Conservation (phyloP, 371 early-diverging fungal genomes). For the Syncephalastrum monosporum region DNA sequence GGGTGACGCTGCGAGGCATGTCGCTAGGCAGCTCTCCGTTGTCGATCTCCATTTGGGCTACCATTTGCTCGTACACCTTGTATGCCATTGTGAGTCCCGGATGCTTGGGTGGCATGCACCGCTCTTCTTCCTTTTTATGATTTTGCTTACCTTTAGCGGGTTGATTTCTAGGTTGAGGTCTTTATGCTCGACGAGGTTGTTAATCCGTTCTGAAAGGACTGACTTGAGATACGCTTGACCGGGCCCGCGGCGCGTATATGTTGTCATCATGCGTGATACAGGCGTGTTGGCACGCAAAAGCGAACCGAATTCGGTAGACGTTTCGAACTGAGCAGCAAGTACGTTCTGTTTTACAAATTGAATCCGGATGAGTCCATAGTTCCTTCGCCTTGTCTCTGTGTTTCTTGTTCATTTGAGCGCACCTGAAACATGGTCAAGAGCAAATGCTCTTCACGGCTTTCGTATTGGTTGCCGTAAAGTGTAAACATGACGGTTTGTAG, state of each 20-base stretch:
- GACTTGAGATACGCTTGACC: conserved; percentile 92
- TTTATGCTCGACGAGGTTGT: conserved; percentile 73
- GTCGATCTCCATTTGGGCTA: conserved; percentile 69
- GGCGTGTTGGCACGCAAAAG: conserved; percentile 94
- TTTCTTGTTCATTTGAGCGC: conserved; percentile 1
- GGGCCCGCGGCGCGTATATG: conserved; percentile 93
- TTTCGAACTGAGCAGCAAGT: conserved; percentile 88
- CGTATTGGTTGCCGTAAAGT: conserved; percentile 94
- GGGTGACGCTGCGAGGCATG: conserved; percentile 72
- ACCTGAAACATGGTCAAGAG: conserved; percentile 95
- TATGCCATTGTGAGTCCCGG: background rate
- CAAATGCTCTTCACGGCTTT: conserved; percentile 92
- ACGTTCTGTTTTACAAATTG: conserved; percentile 58
- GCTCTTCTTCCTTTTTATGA: background rate
- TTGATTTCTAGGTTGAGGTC: conserved; percentile 87
- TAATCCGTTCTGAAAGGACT: conserved; percentile 80
- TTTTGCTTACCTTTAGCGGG: conserved; percentile 62
- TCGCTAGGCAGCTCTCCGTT: conserved; percentile 56
- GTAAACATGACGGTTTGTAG: conserved; percentile 97
- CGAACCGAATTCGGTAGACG: conserved; percentile 84
- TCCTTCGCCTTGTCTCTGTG: background rate
- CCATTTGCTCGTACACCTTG: conserved; percentile 84
- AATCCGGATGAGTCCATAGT: background rate
- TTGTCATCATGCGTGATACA: conserved; percentile 96
- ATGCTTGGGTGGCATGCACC: no score